Base-by-base conservation (phyloP, 257 asterid genomes). In the Dorcoceras hygrometricum region DNA sequence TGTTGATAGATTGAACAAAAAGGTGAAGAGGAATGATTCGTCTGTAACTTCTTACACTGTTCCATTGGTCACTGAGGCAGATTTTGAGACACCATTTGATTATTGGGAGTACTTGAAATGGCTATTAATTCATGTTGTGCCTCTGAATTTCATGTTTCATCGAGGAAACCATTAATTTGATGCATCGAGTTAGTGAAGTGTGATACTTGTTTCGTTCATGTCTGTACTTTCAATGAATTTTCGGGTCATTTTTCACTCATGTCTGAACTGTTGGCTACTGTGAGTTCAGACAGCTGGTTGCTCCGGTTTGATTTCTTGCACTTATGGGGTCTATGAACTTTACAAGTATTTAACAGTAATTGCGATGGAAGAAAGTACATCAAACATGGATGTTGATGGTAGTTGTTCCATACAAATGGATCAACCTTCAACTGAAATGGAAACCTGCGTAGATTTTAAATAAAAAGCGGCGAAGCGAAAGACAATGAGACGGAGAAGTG, bases 241-340 rank as follows among this genome's bases (percentile, higher is more conserved):
- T 14, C 14, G 51, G 10, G n/a, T n/a, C n/a, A n/a, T n/a, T n/a
- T n/a, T n/a, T n/a, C n/a, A n/a, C n/a, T n/a, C n/a, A 46, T 19
- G 5, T 46, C 66, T 73, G 70, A 62, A 62, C 70, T 75, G 58
- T 62, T 51, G 23, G 39, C 59, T 66, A 25, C 20, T 16, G 53
- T 68, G 65, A 74, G 43, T 76, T 61, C 62, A 71, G 31, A 53
- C 75, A 70, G 86, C 62, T 78, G 24, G 73, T 66, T 79, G 79
- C 64, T 74, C 78, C 24, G 19, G 66, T 58, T 63, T 23, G 73
- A 23, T 57, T 53, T 70, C 71, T 71, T 51, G 66, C 62, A 65
- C 67, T 34, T 34, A 93, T 89, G 95, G 89, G 89, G 31, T 89
- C 97, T 69, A 69, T 90, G 81, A 88, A 93, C 79, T 93, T 86